These are phyloP conservation scores for Cichorium intybus DNA, from an alignment of 140 eudicot genomes.

Conservation along the genomic window DNA sequence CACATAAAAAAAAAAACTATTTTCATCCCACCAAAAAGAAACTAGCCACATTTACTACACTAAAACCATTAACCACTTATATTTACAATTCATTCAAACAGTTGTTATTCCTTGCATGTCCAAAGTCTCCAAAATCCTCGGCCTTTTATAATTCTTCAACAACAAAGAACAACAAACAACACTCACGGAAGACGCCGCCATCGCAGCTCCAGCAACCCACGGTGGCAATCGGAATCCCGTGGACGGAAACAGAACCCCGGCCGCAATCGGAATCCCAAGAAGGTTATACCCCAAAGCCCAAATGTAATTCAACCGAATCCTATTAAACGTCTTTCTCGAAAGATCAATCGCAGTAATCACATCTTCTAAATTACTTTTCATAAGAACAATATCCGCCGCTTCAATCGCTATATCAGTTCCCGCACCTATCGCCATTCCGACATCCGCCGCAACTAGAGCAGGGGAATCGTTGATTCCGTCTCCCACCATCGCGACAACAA, in stretches of 20 bases:
- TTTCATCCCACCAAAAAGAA: background rate
- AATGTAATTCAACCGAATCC: conserved; percentile 77
- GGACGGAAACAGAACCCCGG: conserved; percentile 72
- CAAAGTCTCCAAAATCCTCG: conserved; percentile 55
- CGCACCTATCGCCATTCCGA: conserved; percentile 96
- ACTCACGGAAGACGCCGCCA: conserved; percentile 96
- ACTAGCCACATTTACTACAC: background rate
- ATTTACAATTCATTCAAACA: conserved; percentile 30
- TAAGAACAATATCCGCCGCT: conserved; percentile 92
- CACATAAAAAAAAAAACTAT: background rate
- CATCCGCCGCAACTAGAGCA: conserved; percentile 95
- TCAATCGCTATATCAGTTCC: conserved; percentile 98
- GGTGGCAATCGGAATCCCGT: conserved; percentile 91
- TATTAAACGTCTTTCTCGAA: conserved; percentile 73
- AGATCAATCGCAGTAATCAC: conserved; percentile 97
- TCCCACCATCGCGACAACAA: conserved; percentile 92
- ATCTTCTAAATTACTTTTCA: conserved; percentile 91
- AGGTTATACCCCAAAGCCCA: conserved; percentile 94
- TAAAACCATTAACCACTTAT: too few relatives aligned
- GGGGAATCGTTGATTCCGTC: conserved; percentile 98
- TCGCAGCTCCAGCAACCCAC: conserved; percentile 98
- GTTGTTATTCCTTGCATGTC: conserved; percentile 57
- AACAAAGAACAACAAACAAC: conserved; percentile 89
- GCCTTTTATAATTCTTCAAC: conserved; percentile 79
- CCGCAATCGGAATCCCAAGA: conserved; percentile 88